Evolutionary conservation across 768 basidiomycete genomes (phyloP).

Genomic region (Suillus spraguei): DNA sequence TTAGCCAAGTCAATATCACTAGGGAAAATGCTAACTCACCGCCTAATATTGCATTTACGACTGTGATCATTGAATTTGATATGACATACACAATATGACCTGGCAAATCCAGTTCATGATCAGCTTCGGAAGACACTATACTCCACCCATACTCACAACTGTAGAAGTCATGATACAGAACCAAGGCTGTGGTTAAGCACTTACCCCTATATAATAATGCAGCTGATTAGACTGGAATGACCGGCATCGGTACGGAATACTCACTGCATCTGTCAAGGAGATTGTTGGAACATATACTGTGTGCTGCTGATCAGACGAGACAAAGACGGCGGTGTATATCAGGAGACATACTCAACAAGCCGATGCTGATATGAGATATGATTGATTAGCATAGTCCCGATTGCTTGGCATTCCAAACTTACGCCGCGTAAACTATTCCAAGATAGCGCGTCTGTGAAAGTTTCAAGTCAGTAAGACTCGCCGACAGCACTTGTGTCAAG

Average conservation of each 20-base stretch:
- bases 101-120: neutral
- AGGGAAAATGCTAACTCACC: neutral
- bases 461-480: neutral
- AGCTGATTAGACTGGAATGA: neutral
- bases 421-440: constrained; percentile 1
- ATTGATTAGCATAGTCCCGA: neutral
- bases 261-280: neutral
- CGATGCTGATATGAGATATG: neutral
- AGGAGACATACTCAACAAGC: neutral
- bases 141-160: neutral
- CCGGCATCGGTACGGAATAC: neutral
- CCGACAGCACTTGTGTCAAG: neutral
- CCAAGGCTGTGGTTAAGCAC: neutral
- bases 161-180: neutral
- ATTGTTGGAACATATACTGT: neutral
- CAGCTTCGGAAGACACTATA: neutral
- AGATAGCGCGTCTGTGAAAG: neutral
- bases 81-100: neutral
- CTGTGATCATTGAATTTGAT: neutral
- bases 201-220: neutral
- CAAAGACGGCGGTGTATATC: neutral
- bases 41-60: neutral
- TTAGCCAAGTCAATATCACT: neutral
- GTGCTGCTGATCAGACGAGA: neutral
- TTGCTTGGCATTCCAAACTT: neutral